Conservation (phyloP, 2,329 filamentous ascomycete species). For the Camptophora hylomeconis region DNA sequence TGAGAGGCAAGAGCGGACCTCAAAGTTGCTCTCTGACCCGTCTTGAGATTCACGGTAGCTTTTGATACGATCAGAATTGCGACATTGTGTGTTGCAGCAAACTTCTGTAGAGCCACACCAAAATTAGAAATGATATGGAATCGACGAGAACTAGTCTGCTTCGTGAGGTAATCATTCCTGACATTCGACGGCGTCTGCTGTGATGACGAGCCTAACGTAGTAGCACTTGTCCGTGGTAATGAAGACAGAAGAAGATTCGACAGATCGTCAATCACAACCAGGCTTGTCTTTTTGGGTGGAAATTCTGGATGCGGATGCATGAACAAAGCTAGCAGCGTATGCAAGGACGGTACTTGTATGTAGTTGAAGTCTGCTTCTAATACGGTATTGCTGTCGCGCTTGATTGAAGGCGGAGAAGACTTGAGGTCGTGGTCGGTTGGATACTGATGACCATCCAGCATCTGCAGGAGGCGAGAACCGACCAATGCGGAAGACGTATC, state of each 20-base stretch:
- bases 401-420: slow-evolving; percentile 1
- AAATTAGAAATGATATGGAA: slow-evolving; percentile 24
- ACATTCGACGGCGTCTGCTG: not conserved
- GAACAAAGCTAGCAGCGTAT: slow-evolving; percentile 60
- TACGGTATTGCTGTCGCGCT: slow-evolving; percentile 2
- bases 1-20: slow-evolving; percentile 61
- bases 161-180: slow-evolving; percentile 1
- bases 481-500: slow-evolving; percentile 39
- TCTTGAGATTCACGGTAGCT: slow-evolving; percentile 66
- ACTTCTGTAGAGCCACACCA: slow-evolving; percentile 29
- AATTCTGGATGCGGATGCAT: slow-evolving; percentile 51
- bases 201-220: slow-evolving; percentile 6
- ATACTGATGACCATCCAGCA: slow-evolving; percentile 24
- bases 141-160: slow-evolving; percentile 19
- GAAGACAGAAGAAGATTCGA: slow-evolving; percentile 65
- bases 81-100: slow-evolving; percentile 60
- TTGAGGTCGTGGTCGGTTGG: slow-evolving; percentile 4
- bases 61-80: slow-evolving; percentile 67
- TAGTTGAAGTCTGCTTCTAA: slow-evolving; percentile 47
- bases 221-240: slow-evolving; percentile 50
- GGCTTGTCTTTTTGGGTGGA: slow-evolving; percentile 47
- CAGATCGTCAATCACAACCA: slow-evolving; percentile 67
- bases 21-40: slow-evolving; percentile 50
- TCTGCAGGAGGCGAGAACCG: slow-evolving; percentile 32
- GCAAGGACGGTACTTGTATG: slow-evolving; percentile 44